A percentile compares a stretch with the other conserved stretches of the same genome.
phyloP scores from a whole-genome alignment of 2,329 filamentous ascomycete genomes.

The Davidsoniella eucalypti region DNA sequence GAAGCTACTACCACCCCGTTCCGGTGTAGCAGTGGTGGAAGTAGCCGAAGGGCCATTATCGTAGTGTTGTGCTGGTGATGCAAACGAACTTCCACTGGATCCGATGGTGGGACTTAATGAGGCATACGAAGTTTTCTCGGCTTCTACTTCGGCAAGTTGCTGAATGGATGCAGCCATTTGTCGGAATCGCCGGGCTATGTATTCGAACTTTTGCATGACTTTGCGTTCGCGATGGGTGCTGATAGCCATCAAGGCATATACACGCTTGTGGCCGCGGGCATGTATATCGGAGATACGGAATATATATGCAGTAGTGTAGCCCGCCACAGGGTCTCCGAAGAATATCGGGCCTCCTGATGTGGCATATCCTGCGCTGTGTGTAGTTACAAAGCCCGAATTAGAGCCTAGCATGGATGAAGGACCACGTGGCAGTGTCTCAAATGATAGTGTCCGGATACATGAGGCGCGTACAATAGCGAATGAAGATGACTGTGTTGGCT shows the following conservation, averaged over 20 bases:
- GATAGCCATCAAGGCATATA: slow-evolving; percentile 50
- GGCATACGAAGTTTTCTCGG: slow-evolving; percentile 34
- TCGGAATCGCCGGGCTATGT: slow-evolving; percentile 44
- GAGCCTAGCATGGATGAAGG: slow-evolving; percentile 23
- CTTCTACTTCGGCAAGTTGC: slow-evolving; percentile 44
- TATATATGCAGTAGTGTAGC: slow-evolving; percentile 54
- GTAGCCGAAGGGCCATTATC: slow-evolving; percentile 16
- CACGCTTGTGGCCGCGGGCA: slow-evolving; percentile 50
- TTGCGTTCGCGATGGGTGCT: slow-evolving; percentile 48
- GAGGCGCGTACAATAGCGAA: slow-evolving; percentile 52
- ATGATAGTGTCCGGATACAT: slow-evolving; percentile 48
- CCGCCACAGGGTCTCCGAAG: slow-evolving; percentile 47
- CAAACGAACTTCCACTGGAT: slow-evolving; percentile 15
- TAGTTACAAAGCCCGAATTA: slow-evolving; percentile 32
- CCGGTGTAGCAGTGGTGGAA: neutral
- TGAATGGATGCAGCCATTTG: slow-evolving; percentile 51
- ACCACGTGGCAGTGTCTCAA: slow-evolving; percentile 46
- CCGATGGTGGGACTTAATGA: slow-evolving; percentile 22
- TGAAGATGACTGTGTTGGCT: slow-evolving; percentile 42
- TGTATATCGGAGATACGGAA: slow-evolving; percentile 54
- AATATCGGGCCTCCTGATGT: slow-evolving; percentile 50
- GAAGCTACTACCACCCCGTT: slow-evolving; percentile 33
- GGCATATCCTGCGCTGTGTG: slow-evolving; percentile 35
- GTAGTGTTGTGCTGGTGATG: slow-evolving; percentile 19
- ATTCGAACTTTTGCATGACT: slow-evolving; percentile 49